Evolutionary conservation across 768 basidiomycete species (phyloP), one percentile per base, ranked within the genome.

Genomic region (Mycena vulgaris): DNA sequence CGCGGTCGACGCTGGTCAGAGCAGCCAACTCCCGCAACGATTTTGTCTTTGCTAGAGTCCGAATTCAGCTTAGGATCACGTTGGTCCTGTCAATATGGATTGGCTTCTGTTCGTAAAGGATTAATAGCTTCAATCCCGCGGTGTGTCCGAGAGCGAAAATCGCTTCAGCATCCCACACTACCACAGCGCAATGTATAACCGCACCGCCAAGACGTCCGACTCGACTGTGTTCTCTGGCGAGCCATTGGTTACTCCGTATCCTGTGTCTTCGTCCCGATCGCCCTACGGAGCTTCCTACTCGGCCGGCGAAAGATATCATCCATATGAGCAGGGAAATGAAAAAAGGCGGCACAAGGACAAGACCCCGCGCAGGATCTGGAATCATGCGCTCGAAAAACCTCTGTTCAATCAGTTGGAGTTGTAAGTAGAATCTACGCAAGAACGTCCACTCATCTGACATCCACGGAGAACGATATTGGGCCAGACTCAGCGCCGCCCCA

Each of bases 341-440:
- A 86, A 86, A 55, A 48, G 13, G n/a, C 23, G 11, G 8, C 25
- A 23, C 13, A 48, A 48, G 84, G 86, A 7, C 93, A 93, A 79
- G 11, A 88, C 90, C 19, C 45, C 31, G 5, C 86, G 92, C 21
- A 91, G 89, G 76, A 91, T 92, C 19, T 94, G 93, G 93, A 91
- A 90, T 56, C 93, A 93, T 70, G 88, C 89, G 1, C 87, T 93
- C 66, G 93, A 94, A 79, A 93, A 93, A 76, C 84, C 84, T 17
- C 83, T 94, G 28, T 94, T 94, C 79, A 85, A 81, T 8, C 86
- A 91, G 0, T 86, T 88, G 55, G 92, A 94, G 78, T 76, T 94
- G 91, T 92, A 70, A 57, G 87, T 66, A 58, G 42, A 49, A 25
- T 62, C 21, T 35, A 13, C 28, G 5, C 5, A 30, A 17, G 28